Percentiles rank a stretch among this genome's conserved stretches.
phyloP scores from a whole-genome alignment of 805 yeast genomes.

The Ogataea ganodermae region DNA sequence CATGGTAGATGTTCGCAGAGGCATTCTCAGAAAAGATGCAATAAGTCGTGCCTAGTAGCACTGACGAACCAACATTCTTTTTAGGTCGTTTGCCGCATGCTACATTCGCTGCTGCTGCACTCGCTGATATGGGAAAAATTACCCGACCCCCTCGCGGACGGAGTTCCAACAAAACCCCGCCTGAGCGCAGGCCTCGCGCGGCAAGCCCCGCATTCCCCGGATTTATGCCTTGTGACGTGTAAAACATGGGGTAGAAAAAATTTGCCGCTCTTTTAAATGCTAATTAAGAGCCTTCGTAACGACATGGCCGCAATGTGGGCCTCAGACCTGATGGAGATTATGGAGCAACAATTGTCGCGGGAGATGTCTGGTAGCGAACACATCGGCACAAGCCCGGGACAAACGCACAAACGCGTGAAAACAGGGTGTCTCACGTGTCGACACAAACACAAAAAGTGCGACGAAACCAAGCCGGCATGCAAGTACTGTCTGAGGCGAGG shows the following conservation, averaged over 20 bases:
- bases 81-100: too few species aligned
- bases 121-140: too few species aligned
- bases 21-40: too few species aligned
- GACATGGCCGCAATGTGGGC: slow-evolving; percentile 1
- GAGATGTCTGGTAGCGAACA: too few species aligned
- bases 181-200: too few species aligned
- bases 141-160: background rate
- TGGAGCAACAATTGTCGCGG: background rate
- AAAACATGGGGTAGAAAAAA: slow-evolving; percentile 3
- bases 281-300: background rate
- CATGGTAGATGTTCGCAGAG: too few species aligned
- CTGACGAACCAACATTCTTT: too few species aligned
- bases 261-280: background rate
- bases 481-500: slow-evolving; percentile 38
- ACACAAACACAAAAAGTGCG: slow-evolving; percentile 54
- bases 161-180: too few species aligned
- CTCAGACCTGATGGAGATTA: background rate
- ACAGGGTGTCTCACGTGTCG: slow-evolving; percentile 54
- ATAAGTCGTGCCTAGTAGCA: too few species aligned
- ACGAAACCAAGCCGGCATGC: slow-evolving; percentile 51
- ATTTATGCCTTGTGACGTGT: background rate
- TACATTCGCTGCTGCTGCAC: background rate
- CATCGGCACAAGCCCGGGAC: background rate
- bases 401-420: slow-evolving; percentile 19
- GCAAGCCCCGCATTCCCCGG: background rate